Base-by-base conservation (phyloP, 2,329 filamentous ascomycete species). In the Botryosphaeria agaves region DNA sequence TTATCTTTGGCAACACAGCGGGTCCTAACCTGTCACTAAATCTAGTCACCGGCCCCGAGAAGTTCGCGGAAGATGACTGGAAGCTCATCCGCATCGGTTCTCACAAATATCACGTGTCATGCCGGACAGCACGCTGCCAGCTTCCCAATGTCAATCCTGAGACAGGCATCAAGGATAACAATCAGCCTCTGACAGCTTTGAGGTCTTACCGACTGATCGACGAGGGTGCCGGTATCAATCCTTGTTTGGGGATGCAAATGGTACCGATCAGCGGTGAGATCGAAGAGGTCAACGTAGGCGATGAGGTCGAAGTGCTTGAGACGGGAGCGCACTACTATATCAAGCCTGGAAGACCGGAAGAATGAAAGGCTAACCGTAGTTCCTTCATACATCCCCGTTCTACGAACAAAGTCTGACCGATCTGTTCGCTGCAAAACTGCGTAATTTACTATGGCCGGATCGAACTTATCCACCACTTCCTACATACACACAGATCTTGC, bases 51-150 rank as follows among this genome's bases (percentile, higher is more conserved):
- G 75, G 76, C 3, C 61, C 65, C 0, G 56, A 65, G 2, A 59
- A 72, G 4, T 82, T 77, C 42, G 66, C 70, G 12, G 78, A 85
- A 48, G 77, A 84, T 31, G 58, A 57, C 6, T 84, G 78, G 78
- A 73, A 69, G 36, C 59, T 55, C 17, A 61, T 81, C 21, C 53
- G 57, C 14, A 62, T 77, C 40, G 63, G 58, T 5, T 57, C 57
- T 5, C 52, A 51, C 2, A 56, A 58, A 9, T 67, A 64, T 33
- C 59, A 71, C 35, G 54, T 69, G 7, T 59, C 71, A 0, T 76
- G 73, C 41, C 67, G 75, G 18, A 79, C 75, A 1, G 69, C 73
- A 1, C 64, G 76, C 32, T 82, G 77, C 53, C 77, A 72, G 41
- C 49, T 83, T 40, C 76, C 76, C 14, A 82, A 82, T 40, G 72